These are phyloP conservation scores for Luvunga scandens DNA, from an alignment of 345 rosid genomes.

Conservation along the genomic window DNA sequence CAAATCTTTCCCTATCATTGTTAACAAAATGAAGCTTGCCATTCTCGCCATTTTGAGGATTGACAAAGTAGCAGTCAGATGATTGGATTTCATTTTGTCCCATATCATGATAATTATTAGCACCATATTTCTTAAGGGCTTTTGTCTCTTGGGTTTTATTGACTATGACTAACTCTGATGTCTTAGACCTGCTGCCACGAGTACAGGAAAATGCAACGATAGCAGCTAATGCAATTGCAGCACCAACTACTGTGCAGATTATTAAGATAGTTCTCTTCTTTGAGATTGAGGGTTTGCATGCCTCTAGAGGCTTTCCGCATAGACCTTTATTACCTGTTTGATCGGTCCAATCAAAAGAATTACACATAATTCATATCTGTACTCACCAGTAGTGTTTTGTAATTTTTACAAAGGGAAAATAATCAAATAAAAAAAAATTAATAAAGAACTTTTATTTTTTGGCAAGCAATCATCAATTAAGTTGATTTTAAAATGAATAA, in stretches of 20 bases:
- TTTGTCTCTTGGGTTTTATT: constrained; percentile 25
- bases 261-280: constrained; percentile 38
- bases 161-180: constrained; percentile 5
- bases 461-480: too few relatives aligned
- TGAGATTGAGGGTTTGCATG: constrained; percentile 44
- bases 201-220: constrained; percentile 3
- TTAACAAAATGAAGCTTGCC: constrained; percentile 55
- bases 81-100: constrained; percentile 24
- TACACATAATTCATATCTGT: background rate
- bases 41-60: constrained; percentile 22
- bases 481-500: too few relatives aligned
- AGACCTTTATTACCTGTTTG: constrained; percentile 56
- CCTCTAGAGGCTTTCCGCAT: constrained; percentile 66
- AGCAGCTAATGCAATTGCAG: constrained; percentile 22
- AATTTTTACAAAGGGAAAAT: too few relatives aligned
- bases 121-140: constrained; percentile 25
- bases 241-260: constrained; percentile 20
- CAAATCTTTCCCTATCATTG: constrained; percentile 52
- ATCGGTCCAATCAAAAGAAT: background rate
- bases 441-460: too few relatives aligned
- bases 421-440: too few relatives aligned
- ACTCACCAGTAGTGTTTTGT: too few relatives aligned
- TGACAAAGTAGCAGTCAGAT: background rate
- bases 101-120: background rate
- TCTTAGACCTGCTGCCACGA: constrained; percentile 13